A percentile compares a stretch with the other conserved stretches of the same genome.
Conservation (phyloP, 2,329 filamentous ascomycete species). For the Plenodomus tracheiphilus region DNA sequence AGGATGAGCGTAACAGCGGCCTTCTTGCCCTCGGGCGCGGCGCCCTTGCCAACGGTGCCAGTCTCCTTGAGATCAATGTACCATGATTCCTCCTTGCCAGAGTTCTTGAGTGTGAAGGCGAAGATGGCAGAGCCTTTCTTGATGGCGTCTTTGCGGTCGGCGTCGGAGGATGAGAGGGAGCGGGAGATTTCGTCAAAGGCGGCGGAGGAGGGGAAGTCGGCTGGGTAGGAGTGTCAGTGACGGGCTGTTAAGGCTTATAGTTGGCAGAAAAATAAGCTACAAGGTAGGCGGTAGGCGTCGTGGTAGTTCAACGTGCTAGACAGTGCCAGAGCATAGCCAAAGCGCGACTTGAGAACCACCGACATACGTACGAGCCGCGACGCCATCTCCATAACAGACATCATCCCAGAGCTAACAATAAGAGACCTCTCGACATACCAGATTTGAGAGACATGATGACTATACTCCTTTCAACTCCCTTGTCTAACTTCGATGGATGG, state of each 20-base stretch:
- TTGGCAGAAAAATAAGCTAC: too few relatives aligned
- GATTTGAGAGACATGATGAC: slow-evolving; percentile 35
- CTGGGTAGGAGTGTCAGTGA: slow-evolving; percentile 16
- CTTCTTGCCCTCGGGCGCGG: slow-evolving; percentile 70
- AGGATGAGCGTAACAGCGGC: slow-evolving; percentile 85
- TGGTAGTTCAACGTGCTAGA: too few relatives aligned
- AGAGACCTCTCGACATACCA: slow-evolving; percentile 12
- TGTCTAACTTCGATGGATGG: background rate
- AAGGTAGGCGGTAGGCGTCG: too few relatives aligned
- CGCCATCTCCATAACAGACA: too few relatives aligned
- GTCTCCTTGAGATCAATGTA: slow-evolving; percentile 93
- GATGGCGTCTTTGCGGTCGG: slow-evolving; percentile 82
- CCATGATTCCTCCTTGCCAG: slow-evolving; percentile 82
- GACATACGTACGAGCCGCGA: too few relatives aligned
- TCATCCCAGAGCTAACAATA: background rate
- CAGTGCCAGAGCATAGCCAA: too few relatives aligned
- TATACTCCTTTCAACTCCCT: slow-evolving; percentile 1
- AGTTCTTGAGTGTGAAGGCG: slow-evolving; percentile 91
- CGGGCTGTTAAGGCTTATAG: too few relatives aligned
- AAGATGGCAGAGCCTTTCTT: slow-evolving; percentile 88
- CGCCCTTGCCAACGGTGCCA: slow-evolving; percentile 78
- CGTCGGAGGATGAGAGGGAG: slow-evolving; percentile 68
- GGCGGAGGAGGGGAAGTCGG: slow-evolving; percentile 81
- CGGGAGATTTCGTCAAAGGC: slow-evolving; percentile 88
- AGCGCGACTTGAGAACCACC: too few relatives aligned